Percentiles rank a stretch among this genome's conserved stretches.
Conservation (phyloP, 768 basidiomycete species). For the Dioszegia crocea region DNA sequence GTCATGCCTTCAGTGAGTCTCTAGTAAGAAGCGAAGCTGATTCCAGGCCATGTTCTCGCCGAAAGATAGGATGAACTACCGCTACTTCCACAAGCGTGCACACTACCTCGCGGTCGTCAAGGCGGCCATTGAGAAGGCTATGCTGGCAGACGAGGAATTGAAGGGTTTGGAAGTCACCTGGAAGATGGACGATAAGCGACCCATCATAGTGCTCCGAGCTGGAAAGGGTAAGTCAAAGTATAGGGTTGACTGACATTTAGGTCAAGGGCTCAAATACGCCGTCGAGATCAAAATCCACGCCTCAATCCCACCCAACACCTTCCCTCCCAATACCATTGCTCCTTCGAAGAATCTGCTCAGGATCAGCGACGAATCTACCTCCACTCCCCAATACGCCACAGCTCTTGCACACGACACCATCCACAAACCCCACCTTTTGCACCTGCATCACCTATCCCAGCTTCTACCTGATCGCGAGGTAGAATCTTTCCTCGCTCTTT, state of each 20-base stretch:
- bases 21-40: neutral
- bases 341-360: slow-evolving; percentile 71
- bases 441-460: slow-evolving; percentile 58
- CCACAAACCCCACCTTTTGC: slow-evolving; percentile 54
- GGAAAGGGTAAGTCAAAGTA: slow-evolving; percentile 39
- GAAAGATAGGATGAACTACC: slow-evolving; percentile 83
- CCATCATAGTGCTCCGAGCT: slow-evolving; percentile 27
- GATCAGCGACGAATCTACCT: slow-evolving; percentile 17
- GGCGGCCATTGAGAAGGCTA: slow-evolving; percentile 53
- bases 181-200: slow-evolving; percentile 32
- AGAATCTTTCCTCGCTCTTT: slow-evolving; percentile 67
- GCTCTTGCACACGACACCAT: slow-evolving; percentile 57
- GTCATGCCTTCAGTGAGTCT: slow-evolving; percentile 77
- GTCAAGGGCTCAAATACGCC: slow-evolving; percentile 56
- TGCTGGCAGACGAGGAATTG: slow-evolving; percentile 16
- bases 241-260: slow-evolving; percentile 7
- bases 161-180: slow-evolving; percentile 27
- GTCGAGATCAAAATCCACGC: slow-evolving; percentile 72
- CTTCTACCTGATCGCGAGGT: slow-evolving; percentile 60
- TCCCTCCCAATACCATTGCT: slow-evolving; percentile 57
- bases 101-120: slow-evolving; percentile 82
- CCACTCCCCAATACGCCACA: slow-evolving; percentile 79
- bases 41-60: slow-evolving; percentile 76
- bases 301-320: slow-evolving; percentile 58
- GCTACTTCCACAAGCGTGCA: slow-evolving; percentile 87